Conservation (phyloP, 306 rosid genomes). For the Carpinus fangiana region DNA sequence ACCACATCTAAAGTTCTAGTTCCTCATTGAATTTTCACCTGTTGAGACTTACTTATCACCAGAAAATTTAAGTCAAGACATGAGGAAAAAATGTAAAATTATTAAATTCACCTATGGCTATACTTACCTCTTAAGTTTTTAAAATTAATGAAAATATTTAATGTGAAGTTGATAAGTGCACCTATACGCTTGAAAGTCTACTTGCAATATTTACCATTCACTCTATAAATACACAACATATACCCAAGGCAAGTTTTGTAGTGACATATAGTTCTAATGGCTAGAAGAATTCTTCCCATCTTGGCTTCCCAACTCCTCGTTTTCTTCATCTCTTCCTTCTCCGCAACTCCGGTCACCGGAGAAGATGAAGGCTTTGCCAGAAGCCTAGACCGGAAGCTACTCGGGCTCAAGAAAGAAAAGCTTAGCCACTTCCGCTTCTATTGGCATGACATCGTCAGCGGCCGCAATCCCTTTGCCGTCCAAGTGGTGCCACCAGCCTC, state of each 20-base stretch:
- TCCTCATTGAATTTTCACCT: no score
- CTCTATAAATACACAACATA: not conserved
- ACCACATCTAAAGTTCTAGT: no score
- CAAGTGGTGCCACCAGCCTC: conserved; percentile 19
- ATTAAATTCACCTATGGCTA: no score
- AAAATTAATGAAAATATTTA: no score
- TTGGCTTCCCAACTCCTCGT: not conserved
- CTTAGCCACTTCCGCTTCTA: conserved; percentile 57
- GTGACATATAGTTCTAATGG: not conserved
- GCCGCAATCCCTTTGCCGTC: conserved; percentile 3
- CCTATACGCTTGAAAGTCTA: not conserved
- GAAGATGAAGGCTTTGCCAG: conserved; percentile 26
- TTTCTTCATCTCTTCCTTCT: conserved; percentile 4
- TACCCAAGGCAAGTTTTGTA: no score
- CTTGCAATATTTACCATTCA: not conserved
- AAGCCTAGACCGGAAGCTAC: conserved; percentile 28
- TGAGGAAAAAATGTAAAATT: no score
- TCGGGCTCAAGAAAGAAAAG: conserved; percentile 49
- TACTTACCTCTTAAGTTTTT: no score
- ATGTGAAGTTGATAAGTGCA: not conserved
- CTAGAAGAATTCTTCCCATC: not conserved
- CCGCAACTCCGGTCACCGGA: not conserved
- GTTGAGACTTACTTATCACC: no score
- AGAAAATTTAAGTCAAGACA: no score
- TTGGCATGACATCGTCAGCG: conserved; percentile 57